A percentile compares a stretch with the other conserved stretches of the same genome.
Evolutionary conservation across 1,284 basidiomycete genomes (phyloP).

Genomic region (Boletellus sp.): DNA sequence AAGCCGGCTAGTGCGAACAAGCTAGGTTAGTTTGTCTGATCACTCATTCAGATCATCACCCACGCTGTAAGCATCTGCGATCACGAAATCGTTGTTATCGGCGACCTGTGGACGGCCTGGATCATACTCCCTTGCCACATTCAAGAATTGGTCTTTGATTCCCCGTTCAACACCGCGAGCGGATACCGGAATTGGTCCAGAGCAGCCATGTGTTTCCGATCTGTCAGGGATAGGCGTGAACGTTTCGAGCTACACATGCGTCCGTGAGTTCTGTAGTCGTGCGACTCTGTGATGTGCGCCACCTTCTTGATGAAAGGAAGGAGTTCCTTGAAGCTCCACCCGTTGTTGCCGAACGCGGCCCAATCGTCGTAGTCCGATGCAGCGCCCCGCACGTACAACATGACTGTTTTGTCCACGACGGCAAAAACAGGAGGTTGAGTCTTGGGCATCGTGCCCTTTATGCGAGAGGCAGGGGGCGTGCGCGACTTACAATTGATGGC

Average conservation of each 20-base stretch:
- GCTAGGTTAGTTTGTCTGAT: neutral
- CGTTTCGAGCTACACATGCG: conserved; percentile 45
- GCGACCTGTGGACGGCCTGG: conserved; percentile 36
- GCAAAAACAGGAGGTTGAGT: no score
- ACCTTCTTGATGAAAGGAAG: conserved; percentile 54
- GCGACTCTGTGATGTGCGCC: neutral
- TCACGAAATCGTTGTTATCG: conserved; percentile 44
- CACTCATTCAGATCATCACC: conserved; percentile 15
- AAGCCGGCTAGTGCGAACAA: neutral
- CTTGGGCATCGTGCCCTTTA: no score
- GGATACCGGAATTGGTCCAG: conserved; percentile 53
- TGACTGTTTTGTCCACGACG: neutral
- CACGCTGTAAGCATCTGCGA: conserved; percentile 16
- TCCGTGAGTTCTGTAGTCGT: neutral
- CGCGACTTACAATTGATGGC: conserved; percentile 29
- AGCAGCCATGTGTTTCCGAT: conserved; percentile 47
- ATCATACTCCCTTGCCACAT: conserved; percentile 43
- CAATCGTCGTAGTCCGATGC: conserved; percentile 1
- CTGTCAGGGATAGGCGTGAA: conserved; percentile 37
- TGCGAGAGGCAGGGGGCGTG: no score
- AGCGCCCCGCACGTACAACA: neutral
- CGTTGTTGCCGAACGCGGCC: neutral
- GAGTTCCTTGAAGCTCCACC: neutral
- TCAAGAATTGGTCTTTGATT: conserved; percentile 45
- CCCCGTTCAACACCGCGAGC: conserved; percentile 36